Evolutionary conservation across 441 rosid genomes (phyloP).

Genomic region (Erysimum pusillum): DNA sequence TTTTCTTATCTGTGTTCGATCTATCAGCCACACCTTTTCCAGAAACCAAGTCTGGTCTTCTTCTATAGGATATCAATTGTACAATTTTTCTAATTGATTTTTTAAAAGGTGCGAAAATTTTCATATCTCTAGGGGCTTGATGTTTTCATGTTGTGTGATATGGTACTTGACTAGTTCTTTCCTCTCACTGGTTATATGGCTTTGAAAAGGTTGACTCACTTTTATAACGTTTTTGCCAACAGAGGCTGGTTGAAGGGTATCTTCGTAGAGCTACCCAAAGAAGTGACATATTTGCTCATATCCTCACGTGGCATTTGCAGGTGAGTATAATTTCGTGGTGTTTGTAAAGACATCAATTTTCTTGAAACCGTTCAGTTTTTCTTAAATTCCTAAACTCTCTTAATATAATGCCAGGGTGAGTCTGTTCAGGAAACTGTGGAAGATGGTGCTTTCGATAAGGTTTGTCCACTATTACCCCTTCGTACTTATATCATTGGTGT

Average conservation of each 20-base stretch:
- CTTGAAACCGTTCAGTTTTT: no score
- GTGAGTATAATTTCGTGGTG: slow-evolving; percentile 46
- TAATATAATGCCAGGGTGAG: slow-evolving; percentile 72
- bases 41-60: background rate
- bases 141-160: slow-evolving; percentile 15
- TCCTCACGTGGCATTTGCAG: slow-evolving; percentile 91
- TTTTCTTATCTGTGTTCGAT: background rate
- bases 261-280: slow-evolving; percentile 88
- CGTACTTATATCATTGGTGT: background rate
- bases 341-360: no score
- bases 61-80: background rate
- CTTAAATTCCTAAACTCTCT: no score
- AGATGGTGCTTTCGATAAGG: slow-evolving; percentile 66
- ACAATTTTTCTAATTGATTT: no score
- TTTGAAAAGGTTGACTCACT: background rate
- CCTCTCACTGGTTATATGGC: background rate
- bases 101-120: no score
- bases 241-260: slow-evolving; percentile 90
- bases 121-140: slow-evolving; percentile 1
- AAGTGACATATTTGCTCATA: slow-evolving; percentile 91
- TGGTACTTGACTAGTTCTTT: slow-evolving; percentile 14
- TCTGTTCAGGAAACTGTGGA: slow-evolving; percentile 64
- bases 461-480: slow-evolving; percentile 32
- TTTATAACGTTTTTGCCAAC: slow-evolving; percentile 39
- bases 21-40: background rate